Percentiles rank a stretch among this genome's conserved stretches.
Evolutionary conservation across 306 rosid species (phyloP).

Genomic region (Rosa rugosa): DNA sequence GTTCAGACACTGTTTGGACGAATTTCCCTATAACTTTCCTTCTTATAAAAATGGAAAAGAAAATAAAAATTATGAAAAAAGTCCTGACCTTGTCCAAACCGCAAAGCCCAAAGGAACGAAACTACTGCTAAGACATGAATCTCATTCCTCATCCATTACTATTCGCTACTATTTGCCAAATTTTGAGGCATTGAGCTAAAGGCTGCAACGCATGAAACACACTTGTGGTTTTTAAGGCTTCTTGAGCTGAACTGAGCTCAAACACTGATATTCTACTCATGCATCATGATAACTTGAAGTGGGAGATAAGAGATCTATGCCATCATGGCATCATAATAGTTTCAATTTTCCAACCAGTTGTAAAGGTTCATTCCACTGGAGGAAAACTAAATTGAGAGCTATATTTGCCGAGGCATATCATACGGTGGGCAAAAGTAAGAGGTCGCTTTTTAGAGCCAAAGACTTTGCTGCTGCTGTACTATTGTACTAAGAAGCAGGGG

Average conservation of each 20-base stretch:
- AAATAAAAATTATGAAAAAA: neutral
- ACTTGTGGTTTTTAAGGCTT: neutral
- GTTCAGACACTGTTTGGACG: no score
- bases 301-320: neutral
- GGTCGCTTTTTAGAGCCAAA: slow-evolving; percentile 7
- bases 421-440: neutral
- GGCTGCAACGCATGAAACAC: neutral
- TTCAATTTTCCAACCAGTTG: slow-evolving; percentile 5
- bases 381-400: neutral
- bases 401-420: neutral
- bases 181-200: neutral
- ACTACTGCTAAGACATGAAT: neutral
- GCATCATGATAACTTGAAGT: neutral
- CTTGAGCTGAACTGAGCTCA: neutral
- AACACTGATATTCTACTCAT: neutral
- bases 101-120: neutral
- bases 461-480: slow-evolving; percentile 5
- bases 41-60: no score
- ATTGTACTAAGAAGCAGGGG: neutral
- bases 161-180: neutral
- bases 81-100: neutral
- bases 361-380: neutral
- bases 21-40: no score
- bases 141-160: neutral
- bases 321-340: neutral